Evolutionary conservation across 2,329 filamentous ascomycete species (phyloP).

Genomic region (Exophiala bonariae): DNA sequence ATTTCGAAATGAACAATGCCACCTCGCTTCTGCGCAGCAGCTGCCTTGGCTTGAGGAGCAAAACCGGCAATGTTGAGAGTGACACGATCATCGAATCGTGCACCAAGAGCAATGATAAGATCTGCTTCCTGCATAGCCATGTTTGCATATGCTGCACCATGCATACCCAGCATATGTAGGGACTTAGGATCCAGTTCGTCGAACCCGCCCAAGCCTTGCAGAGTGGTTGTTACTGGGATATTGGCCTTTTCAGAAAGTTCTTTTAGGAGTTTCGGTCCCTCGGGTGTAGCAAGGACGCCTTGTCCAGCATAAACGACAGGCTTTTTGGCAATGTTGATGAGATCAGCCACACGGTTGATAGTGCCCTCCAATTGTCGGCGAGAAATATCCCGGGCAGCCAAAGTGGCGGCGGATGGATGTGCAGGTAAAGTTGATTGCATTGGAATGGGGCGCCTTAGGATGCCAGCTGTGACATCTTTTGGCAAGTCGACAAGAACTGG

Average conservation of each 20-base stretch:
- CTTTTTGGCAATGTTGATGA: constrained; percentile 89
- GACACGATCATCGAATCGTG: constrained; percentile 94
- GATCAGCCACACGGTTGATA: constrained; percentile 72
- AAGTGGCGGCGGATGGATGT: constrained; percentile 81
- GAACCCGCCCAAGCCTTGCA: constrained; percentile 88
- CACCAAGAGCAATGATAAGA: constrained; percentile 90
- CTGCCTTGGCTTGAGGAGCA: constrained; percentile 81
- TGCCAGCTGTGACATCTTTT: constrained; percentile 90
- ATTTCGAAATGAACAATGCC: constrained; percentile 98
- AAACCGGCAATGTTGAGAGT: constrained; percentile 81
- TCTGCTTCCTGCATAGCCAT: constrained; percentile 97
- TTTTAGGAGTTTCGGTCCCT: constrained; percentile 76
- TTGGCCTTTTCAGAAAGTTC: constrained; percentile 85
- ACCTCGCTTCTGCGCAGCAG: constrained; percentile 79
- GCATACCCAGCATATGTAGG: constrained; percentile 98
- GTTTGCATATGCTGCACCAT: constrained; percentile 95
- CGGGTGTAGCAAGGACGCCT: constrained; percentile 76
- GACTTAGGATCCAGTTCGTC: constrained; percentile 94
- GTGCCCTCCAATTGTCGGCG: constrained; percentile 71
- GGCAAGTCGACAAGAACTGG: constrained; percentile 94
- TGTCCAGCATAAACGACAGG: constrained; percentile 94
- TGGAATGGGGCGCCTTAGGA: constrained; percentile 81
- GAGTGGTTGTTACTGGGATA: constrained; percentile 93
- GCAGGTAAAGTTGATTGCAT: constrained; percentile 70
- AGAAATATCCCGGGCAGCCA: constrained; percentile 73